phyloP scores from a whole-genome alignment of 352 stramenopile species.

The Peronospora destructor region DNA sequence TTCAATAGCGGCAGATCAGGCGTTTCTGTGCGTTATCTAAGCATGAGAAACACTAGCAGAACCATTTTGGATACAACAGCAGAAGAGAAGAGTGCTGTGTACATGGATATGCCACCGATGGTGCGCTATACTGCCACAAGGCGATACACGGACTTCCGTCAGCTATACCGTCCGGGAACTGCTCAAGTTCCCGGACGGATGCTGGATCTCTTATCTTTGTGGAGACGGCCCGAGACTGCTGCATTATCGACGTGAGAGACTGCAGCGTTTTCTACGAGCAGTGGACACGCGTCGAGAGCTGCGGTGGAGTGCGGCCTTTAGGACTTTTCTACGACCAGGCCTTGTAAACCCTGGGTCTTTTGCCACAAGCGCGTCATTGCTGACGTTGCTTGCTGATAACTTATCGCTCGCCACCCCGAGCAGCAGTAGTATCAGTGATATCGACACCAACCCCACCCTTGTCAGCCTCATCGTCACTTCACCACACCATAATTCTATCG shows the following conservation, averaged over 20 bases:
- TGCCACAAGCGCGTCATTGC: constrained; percentile 8
- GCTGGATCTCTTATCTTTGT: constrained; percentile 64
- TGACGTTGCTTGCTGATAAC: constrained; percentile 25
- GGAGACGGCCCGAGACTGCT: constrained; percentile 66
- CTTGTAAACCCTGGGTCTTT: constrained; percentile 30
- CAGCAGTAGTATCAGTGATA: constrained; percentile 22
- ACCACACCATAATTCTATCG: constrained; percentile 9
- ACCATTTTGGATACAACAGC: background rate
- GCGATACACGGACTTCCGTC: constrained; percentile 72
- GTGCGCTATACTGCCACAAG: constrained; percentile 77
- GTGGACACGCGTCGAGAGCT: constrained; percentile 53
- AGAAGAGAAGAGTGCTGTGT: constrained; percentile 17
- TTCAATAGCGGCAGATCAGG: constrained; percentile 13
- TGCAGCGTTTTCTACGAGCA: constrained; percentile 53
- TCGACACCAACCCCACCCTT: constrained; percentile 20
- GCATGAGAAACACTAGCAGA: background rate
- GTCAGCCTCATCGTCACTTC: constrained; percentile 18
- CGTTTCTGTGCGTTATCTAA: constrained; percentile 4
- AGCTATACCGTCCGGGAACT: constrained; percentile 57
- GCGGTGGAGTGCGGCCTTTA: constrained; percentile 52
- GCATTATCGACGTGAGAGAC: constrained; percentile 53
- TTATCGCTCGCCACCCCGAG: constrained; percentile 18
- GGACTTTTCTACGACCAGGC: constrained; percentile 56
- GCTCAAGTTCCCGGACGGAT: constrained; percentile 63
- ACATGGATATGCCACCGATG: constrained; percentile 50